A percentile compares a stretch with the other conserved stretches of the same genome.
phyloP scores from a whole-genome alignment of 1,139 yeast species.

The Zygoascus meyerae region DNA sequence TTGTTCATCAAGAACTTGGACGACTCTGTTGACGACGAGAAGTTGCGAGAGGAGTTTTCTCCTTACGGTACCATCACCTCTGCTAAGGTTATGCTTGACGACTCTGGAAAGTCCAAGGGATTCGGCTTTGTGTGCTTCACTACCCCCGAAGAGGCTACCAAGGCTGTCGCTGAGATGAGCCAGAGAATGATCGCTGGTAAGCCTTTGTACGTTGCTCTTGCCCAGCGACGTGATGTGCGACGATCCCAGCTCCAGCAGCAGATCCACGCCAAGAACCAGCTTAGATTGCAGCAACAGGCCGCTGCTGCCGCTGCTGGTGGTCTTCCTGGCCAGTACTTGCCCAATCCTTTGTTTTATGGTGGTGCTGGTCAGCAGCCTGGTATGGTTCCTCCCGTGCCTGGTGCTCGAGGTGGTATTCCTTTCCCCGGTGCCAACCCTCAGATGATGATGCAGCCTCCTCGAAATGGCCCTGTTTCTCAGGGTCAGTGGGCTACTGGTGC shows the following conservation, averaged over 20 bases:
- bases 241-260: slow-evolving; percentile 97
- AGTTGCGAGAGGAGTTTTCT: slow-evolving; percentile 85
- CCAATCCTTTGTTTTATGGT: slow-evolving; percentile 77
- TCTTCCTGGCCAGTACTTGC: slow-evolving; percentile 91
- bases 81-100: slow-evolving; percentile 95
- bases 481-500: slow-evolving; percentile 42
- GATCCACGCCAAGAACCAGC: slow-evolving; percentile 96
- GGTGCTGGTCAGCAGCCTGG: slow-evolving; percentile 67
- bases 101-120: slow-evolving; percentile 92
- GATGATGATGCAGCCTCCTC: slow-evolving; percentile 63
- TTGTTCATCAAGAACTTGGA: slow-evolving; percentile 95
- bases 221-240: slow-evolving; percentile 98
- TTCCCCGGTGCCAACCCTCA: slow-evolving; percentile 78
- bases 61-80: slow-evolving; percentile 94
- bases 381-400: slow-evolving; percentile 60
- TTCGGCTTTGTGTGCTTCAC: slow-evolving; percentile 98
- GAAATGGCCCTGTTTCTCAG: slow-evolving; percentile 56
- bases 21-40: slow-evolving; percentile 86
- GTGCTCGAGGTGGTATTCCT: slow-evolving; percentile 75
- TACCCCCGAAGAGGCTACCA: slow-evolving; percentile 97
- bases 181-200: slow-evolving; percentile 93
- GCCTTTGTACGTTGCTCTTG: slow-evolving; percentile 97
- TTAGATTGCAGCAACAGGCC: slow-evolving; percentile 91
- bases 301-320: slow-evolving; percentile 63
- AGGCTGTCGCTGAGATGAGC: slow-evolving; percentile 98